Evolutionary conservation across 495 filamentous ascomycete species (phyloP).

Genomic region (Tuber borchii): DNA sequence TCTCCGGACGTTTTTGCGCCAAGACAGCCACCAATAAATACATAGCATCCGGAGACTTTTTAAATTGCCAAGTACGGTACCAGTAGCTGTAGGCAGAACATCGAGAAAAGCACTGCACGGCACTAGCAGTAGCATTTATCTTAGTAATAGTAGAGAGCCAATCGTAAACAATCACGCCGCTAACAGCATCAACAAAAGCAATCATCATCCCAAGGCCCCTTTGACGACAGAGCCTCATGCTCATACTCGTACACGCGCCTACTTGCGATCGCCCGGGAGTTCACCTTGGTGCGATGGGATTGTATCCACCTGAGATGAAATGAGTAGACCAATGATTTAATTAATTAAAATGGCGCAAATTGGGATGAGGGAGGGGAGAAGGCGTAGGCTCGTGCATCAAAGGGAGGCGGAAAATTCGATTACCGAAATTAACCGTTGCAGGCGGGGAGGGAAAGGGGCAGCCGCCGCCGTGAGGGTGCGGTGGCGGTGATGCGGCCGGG

Average conservation of each 20-base stretch:
- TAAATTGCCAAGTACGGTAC: too few relatives aligned
- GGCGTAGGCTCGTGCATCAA: not conserved
- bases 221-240: too few relatives aligned
- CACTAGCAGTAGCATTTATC: too few relatives aligned
- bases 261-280: not conserved
- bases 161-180: too few relatives aligned
- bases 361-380: not conserved
- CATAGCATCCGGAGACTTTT: too few relatives aligned
- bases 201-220: not conserved
- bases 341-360: too few relatives aligned
- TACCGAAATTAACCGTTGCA: not conserved
- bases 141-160: too few relatives aligned
- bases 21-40: too few relatives aligned
- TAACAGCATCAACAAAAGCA: not conserved
- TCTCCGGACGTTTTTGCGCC: too few relatives aligned
- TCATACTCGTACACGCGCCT: too few relatives aligned
- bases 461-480: not conserved
- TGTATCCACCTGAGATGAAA: not conserved
- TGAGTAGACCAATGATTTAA: not conserved
- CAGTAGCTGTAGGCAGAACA: too few relatives aligned
- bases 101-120: too few relatives aligned
- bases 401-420: not conserved
- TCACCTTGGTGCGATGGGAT: not conserved
- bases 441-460: not conserved
- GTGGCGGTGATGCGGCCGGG: not conserved